A percentile compares a stretch with the other conserved stretches of the same genome.
Evolutionary conservation across 495 filamentous ascomycete genomes (phyloP).

Genomic region (Annulohypoxylon maeteangense): DNA sequence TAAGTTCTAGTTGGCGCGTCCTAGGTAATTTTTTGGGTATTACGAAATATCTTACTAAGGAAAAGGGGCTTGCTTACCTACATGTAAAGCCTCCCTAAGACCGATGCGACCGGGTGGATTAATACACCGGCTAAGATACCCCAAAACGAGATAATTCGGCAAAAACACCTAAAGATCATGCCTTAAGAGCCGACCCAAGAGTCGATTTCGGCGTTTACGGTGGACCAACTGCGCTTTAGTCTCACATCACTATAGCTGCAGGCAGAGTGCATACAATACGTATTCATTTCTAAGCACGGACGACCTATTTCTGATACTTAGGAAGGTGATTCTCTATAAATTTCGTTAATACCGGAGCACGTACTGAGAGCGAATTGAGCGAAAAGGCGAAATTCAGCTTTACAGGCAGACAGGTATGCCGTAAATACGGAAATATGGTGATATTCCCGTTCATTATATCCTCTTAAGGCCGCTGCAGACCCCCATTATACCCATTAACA

Average conservation of each 20-base stretch:
- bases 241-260: background rate
- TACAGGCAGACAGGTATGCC: background rate
- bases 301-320: too few species aligned
- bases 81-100: background rate
- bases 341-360: too few species aligned
- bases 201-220: constrained; percentile 33
- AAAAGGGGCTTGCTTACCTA: background rate
- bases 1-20: background rate
- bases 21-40: background rate
- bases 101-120: background rate
- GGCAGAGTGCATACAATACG: background rate
- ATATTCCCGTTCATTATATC: background rate
- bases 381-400: background rate
- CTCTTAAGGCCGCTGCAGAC: too few species aligned
- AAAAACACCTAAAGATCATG: background rate
- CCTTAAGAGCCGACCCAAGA: background rate
- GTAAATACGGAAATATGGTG: background rate
- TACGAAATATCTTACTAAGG: background rate
- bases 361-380: background rate
- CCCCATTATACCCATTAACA: background rate
- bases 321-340: too few species aligned
- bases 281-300: constrained; percentile 11
- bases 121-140: background rate
- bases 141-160: constrained; percentile 20
- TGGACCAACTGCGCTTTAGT: background rate